phyloP scores from a whole-genome alignment of 106 monocot species.

The Dendrobium chrysotoxum region DNA sequence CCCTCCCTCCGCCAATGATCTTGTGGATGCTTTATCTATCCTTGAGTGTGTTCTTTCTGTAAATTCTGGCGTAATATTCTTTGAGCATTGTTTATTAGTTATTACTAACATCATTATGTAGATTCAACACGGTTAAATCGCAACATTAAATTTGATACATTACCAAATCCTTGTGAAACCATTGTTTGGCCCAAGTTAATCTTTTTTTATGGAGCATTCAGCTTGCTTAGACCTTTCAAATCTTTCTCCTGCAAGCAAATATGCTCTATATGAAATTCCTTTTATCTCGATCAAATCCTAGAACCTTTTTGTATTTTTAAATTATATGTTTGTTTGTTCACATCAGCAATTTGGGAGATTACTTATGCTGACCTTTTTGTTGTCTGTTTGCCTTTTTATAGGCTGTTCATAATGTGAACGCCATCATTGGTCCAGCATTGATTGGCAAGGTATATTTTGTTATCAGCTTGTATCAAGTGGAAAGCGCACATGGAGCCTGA shows the following conservation, averaged over 20 bases:
- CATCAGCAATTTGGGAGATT: background rate
- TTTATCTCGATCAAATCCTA: background rate
- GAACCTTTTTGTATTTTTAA: too few relatives aligned
- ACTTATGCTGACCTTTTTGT: background rate
- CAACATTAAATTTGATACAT: too few relatives aligned
- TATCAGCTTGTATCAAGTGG: background rate
- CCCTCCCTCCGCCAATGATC: too few relatives aligned
- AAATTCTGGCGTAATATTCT: background rate
- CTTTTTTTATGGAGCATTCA: too few relatives aligned
- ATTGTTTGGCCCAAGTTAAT: too few relatives aligned
- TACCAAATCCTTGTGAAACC: too few relatives aligned
- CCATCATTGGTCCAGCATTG: constrained; percentile 84
- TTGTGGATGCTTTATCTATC: background rate
- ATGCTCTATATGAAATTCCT: background rate
- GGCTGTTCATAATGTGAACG: constrained; percentile 92
- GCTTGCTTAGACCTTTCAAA: too few relatives aligned
- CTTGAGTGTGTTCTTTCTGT: background rate
- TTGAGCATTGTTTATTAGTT: background rate
- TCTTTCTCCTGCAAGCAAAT: background rate
- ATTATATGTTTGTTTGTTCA: background rate
- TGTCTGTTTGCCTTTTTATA: constrained; percentile 11
- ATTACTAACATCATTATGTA: background rate
- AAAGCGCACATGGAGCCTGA: background rate
- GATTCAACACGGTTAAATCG: background rate
- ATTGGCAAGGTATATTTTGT: constrained; percentile 70